A percentile compares a stretch with the other conserved stretches of the same genome.
Conservation (phyloP, 805 yeast species). For the Pichia nakasei region DNA sequence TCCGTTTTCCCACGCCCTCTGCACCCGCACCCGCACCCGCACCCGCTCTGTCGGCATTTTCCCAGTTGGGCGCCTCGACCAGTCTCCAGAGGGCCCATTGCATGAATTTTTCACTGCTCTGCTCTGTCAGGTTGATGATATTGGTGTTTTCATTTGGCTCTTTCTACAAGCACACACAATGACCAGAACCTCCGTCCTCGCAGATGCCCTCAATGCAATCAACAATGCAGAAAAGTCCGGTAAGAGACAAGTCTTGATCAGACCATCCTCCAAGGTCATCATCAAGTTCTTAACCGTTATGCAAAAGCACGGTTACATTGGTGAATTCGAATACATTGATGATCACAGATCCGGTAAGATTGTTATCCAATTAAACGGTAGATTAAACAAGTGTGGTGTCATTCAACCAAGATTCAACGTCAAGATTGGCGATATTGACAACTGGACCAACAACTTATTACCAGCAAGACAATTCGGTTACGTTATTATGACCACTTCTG, state of each 20-base stretch:
- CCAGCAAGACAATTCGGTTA: constrained; percentile 99
- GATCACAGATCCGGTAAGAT: constrained; percentile 99
- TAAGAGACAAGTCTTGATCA: constrained; percentile 95
- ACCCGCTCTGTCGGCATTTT: too few relatives aligned
- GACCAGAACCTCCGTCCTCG: constrained; percentile 98
- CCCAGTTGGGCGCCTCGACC: too few relatives aligned
- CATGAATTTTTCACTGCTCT: too few relatives aligned
- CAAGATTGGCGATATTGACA: constrained; percentile 89
- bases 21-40: too few relatives aligned
- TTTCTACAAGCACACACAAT: constrained; percentile 29
- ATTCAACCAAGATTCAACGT: constrained; percentile 98
- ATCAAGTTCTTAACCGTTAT: constrained; percentile 93
- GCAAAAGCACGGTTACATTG: constrained; percentile 98
- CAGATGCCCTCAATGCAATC: constrained; percentile 96
- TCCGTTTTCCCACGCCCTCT: too few relatives aligned
- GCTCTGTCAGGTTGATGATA: too few relatives aligned
- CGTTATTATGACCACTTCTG: constrained; percentile 96
- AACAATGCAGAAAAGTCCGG: constrained; percentile 99
- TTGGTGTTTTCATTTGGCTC: too few relatives aligned
- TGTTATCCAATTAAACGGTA: constrained; percentile 93
- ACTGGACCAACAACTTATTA: constrained; percentile 96
- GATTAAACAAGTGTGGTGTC: constrained; percentile 98
- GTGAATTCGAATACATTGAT: constrained; percentile 95
- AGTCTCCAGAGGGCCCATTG: too few relatives aligned
- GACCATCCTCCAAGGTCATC: constrained; percentile 98